These are phyloP conservation scores for Neurospora sp. DNA, from an alignment of 495 filamentous ascomycete species.

Conservation along the genomic window DNA sequence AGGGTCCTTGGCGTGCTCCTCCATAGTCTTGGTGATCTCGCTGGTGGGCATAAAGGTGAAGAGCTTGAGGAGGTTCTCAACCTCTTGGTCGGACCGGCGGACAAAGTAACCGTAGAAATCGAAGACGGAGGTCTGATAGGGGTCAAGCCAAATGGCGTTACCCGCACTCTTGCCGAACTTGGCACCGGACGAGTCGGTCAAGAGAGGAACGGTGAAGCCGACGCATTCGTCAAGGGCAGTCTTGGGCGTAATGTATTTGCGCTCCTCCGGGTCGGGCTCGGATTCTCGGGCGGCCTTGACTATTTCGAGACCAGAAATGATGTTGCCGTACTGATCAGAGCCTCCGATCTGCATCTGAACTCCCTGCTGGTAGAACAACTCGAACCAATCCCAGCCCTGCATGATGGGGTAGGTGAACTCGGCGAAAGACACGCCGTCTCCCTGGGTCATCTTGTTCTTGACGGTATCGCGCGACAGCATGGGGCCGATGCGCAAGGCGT, in stretches of 20 bases:
- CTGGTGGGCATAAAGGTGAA: slow-evolving; percentile 78
- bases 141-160: slow-evolving; percentile 90
- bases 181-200: slow-evolving; percentile 73
- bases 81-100: slow-evolving; percentile 66
- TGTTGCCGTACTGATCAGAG: slow-evolving; percentile 94
- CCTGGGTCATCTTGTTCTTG: slow-evolving; percentile 65
- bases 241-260: slow-evolving; percentile 7
- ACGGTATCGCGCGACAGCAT: slow-evolving; percentile 90
- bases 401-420: slow-evolving; percentile 91
- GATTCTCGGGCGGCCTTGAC: slow-evolving; percentile 60
- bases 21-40: slow-evolving; percentile 54
- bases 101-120: slow-evolving; percentile 86
- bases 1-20: slow-evolving; percentile 53
- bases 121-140: slow-evolving; percentile 65
- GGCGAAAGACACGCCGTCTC: slow-evolving; percentile 84
- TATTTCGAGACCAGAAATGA: slow-evolving; percentile 79
- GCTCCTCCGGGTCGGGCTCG: slow-evolving; percentile 27
- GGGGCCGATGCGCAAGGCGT: slow-evolving; percentile 61
- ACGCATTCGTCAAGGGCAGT: slow-evolving; percentile 47
- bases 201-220: slow-evolving; percentile 80
- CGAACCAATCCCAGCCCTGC: slow-evolving; percentile 97
- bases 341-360: slow-evolving; percentile 84
- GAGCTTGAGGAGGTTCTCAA: slow-evolving; percentile 72
- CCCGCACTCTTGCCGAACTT: slow-evolving; percentile 96
- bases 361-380: slow-evolving; percentile 50